Percentiles rank a stretch among this genome's conserved stretches.
Conservation (phyloP, 352 stramenopile species). For the Phytopythium vexans region DNA sequence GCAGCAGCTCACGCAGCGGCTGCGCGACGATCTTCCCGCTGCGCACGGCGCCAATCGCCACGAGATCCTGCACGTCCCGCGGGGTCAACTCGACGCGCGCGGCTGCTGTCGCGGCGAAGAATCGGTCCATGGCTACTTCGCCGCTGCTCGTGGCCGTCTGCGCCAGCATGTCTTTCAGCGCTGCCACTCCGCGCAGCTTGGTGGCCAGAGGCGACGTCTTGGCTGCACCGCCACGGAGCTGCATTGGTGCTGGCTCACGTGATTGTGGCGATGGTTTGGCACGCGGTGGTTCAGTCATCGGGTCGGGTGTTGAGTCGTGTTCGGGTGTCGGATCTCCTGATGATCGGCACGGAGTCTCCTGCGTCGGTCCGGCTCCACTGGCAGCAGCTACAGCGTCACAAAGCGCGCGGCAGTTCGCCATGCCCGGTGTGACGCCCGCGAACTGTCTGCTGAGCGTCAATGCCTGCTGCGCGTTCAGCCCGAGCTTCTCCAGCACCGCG, state of each 20-base stretch:
- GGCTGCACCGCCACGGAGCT: no score
- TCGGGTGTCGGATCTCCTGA: no score
- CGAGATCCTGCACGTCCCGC: constrained; percentile 5
- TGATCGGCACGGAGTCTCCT: no score
- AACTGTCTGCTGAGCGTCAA: constrained; percentile 62
- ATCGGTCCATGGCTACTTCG: constrained; percentile 3
- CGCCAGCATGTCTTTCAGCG: no score
- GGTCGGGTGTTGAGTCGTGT: no score
- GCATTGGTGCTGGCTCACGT: no score
- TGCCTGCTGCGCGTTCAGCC: constrained; percentile 60
- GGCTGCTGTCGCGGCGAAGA: constrained; percentile 1
- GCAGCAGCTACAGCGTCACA: constrained; percentile 41
- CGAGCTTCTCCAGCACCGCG: constrained; percentile 3
- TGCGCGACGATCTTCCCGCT: constrained; percentile 1
- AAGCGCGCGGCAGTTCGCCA: constrained; percentile 45
- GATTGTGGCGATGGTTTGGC: neutral
- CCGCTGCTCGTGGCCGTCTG: neutral
- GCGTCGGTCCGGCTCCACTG: no score
- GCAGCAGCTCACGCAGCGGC: neutral
- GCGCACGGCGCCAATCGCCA: constrained; percentile 5
- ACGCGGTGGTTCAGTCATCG: neutral
- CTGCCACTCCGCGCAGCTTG: no score
- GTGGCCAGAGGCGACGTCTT: no score
- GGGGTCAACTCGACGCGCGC: constrained; percentile 1
- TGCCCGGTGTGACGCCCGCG: neutral